Conservation (phyloP, 768 basidiomycete species). For the Suillus cothurnatus region DNA sequence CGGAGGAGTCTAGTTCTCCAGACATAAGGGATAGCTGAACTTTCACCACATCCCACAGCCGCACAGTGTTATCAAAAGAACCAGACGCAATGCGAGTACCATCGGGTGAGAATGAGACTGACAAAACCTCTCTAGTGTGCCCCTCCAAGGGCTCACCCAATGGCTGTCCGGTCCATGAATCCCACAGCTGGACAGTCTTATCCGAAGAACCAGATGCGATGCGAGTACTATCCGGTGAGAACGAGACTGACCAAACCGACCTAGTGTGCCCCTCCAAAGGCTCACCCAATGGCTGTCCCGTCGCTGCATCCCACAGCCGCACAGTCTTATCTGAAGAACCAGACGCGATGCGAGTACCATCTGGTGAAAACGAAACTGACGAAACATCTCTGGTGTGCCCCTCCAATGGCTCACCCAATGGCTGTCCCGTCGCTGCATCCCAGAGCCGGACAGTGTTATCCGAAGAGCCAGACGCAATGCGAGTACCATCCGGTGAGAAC, state of each 20-base stretch:
- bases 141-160: conserved; percentile 10
- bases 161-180: neutral
- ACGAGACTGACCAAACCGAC: neutral
- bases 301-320: neutral
- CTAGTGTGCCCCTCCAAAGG: neutral
- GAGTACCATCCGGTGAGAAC: too few relatives aligned
- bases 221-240: neutral
- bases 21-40: too few relatives aligned
- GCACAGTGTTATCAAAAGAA: neutral
- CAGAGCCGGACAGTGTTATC: too few relatives aligned
- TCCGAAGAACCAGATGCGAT: neutral
- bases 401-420: too few relatives aligned
- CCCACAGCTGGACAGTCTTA: neutral
- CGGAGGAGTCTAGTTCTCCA: too few relatives aligned
- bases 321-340: neutral
- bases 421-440: too few relatives aligned
- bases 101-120: conserved; percentile 19
- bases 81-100: neutral
- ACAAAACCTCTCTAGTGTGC: conserved; percentile 13
- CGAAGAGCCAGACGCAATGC: too few relatives aligned
- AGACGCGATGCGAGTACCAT: neutral
- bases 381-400: too few relatives aligned
- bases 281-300: neutral
- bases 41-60: neutral
- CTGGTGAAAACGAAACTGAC: too few relatives aligned